Evolutionary conservation across 768 basidiomycete genomes (phyloP).

Genomic region (Naganishia vaughanmartiniae): DNA sequence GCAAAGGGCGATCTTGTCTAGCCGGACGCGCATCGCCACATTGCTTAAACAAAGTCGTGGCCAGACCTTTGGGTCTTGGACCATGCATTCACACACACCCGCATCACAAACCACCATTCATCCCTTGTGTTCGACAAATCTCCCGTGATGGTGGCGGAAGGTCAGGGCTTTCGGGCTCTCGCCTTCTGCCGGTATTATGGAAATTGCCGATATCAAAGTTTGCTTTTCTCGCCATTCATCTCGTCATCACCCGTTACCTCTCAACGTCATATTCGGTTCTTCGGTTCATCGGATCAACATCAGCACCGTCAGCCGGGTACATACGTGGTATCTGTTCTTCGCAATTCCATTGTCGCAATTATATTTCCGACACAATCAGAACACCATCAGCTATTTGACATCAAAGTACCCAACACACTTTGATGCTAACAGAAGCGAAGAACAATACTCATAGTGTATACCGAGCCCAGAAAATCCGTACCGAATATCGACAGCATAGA

Average conservation of each 20-base stretch:
- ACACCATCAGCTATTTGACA: neutral
- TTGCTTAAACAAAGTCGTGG: conserved; percentile 20
- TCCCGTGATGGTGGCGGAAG: conserved; percentile 27
- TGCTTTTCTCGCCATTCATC: conserved; percentile 7
- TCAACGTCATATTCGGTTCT: conserved; percentile 20
- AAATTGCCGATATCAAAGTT: conserved; percentile 26
- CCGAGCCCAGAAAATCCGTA: conserved; percentile 3
- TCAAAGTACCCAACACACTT: neutral
- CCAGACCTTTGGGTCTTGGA: conserved; percentile 1
- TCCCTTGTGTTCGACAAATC: conserved; percentile 9
- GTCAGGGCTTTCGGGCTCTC: neutral
- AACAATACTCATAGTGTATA: neutral
- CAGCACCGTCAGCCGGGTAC: neutral
- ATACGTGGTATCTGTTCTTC: neutral
- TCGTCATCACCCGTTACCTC: neutral
- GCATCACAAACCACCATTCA: conserved; percentile 19
- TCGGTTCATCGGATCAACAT: neutral
- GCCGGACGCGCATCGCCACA: neutral
- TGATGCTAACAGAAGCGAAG: neutral
- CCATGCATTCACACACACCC: conserved; percentile 3
- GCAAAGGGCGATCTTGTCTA: conserved; percentile 32
- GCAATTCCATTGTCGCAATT: neutral
- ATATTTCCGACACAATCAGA: neutral
- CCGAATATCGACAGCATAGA: conserved; percentile 2
- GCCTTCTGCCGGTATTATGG: conserved; percentile 27